Conservation (phyloP, 352 stramenopile genomes). For the Phytopythium boreale region DNA sequence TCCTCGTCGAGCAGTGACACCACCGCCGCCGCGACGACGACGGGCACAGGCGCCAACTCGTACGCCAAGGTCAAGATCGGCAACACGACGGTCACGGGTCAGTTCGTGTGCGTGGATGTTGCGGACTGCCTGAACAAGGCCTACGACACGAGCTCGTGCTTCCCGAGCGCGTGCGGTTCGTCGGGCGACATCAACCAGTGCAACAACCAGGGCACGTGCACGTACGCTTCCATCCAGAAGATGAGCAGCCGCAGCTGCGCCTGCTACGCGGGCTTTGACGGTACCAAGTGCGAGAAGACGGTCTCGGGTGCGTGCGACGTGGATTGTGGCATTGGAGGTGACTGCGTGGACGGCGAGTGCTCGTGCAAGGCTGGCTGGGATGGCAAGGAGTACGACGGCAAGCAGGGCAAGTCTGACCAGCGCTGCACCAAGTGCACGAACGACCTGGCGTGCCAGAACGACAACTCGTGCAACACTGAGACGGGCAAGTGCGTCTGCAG, state of each 20-base stretch:
- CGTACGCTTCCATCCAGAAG: slow-evolving; percentile 61
- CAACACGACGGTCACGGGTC: slow-evolving; percentile 45
- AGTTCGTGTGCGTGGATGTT: slow-evolving; percentile 56
- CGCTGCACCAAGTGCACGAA: slow-evolving; percentile 53
- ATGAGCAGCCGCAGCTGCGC: slow-evolving; percentile 51
- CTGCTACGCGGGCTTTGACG: slow-evolving; percentile 49
- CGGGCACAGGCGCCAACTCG: slow-evolving; percentile 19
- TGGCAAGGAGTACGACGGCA: slow-evolving; percentile 35
- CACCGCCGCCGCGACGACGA: slow-evolving; percentile 11
- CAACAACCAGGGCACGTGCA: slow-evolving; percentile 73
- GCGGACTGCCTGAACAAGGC: slow-evolving; percentile 61
- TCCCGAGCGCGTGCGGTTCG: slow-evolving; percentile 32
- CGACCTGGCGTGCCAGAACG: slow-evolving; percentile 52
- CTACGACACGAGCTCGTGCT: slow-evolving; percentile 38
- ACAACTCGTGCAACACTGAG: slow-evolving; percentile 44
- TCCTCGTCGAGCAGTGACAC: background rate
- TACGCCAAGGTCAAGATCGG: slow-evolving; percentile 58
- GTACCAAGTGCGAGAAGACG: slow-evolving; percentile 47
- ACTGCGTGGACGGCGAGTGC: slow-evolving; percentile 48
- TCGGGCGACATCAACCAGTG: slow-evolving; percentile 41
- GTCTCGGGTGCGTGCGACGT: slow-evolving; percentile 47
- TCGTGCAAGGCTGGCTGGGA: slow-evolving; percentile 47
- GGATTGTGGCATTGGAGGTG: slow-evolving; percentile 47
- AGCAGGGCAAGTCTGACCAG: slow-evolving; percentile 43
- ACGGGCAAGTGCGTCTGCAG: slow-evolving; percentile 53